A percentile compares a stretch with the other conserved stretches of the same genome.
Evolutionary conservation across 2,329 filamentous ascomycete species (phyloP).

Genomic region (Xylaria digitata): DNA sequence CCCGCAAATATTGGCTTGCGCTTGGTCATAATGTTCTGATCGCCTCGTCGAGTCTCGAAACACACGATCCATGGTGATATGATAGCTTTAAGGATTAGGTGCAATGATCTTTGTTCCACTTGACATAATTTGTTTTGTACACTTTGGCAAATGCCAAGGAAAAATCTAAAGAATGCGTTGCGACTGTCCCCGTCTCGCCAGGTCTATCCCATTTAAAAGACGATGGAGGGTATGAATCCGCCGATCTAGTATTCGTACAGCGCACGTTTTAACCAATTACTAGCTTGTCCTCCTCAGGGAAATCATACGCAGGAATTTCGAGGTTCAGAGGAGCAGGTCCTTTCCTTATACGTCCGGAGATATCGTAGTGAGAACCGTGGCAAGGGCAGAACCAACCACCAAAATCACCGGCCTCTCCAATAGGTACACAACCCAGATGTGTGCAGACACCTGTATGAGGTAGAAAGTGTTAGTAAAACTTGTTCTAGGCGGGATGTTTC

Average conservation of each 20-base stretch:
- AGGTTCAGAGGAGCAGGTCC: conserved; percentile 97
- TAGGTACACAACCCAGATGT: conserved; percentile 98
- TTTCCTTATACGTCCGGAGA: conserved; percentile 97
- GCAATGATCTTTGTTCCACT: conserved; percentile 44
- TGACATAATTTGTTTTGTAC: conserved; percentile 50
- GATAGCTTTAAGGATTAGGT: conserved; percentile 24
- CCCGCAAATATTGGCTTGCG: conserved; percentile 6
- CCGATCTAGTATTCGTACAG: conserved; percentile 50
- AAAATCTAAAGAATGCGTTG: conserved; percentile 48
- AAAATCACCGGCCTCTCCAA: conserved; percentile 97
- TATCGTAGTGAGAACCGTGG: conserved; percentile 99
- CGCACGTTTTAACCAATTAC: conserved; percentile 82
- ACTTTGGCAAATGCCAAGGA: conserved; percentile 46
- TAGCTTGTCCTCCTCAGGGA: conserved; percentile 88
- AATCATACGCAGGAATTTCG: conserved; percentile 92
- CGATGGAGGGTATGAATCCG: conserved; percentile 34
- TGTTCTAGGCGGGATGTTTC: not conserved
- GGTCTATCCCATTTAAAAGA: conserved; percentile 46
- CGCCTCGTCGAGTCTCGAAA: conserved; percentile 12
- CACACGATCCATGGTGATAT: conserved; percentile 26
- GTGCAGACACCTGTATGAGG: conserved; percentile 86
- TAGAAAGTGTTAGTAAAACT: conserved; percentile 35
- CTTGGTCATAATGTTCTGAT: conserved; percentile 19
- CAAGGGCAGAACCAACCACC: conserved; percentile 99
- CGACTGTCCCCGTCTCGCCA: conserved; percentile 46